Percentiles rank a stretch among this genome's conserved stretches.
Conservation (phyloP, 805 yeast genomes). For the Kluyveromyces nonfermentans region DNA sequence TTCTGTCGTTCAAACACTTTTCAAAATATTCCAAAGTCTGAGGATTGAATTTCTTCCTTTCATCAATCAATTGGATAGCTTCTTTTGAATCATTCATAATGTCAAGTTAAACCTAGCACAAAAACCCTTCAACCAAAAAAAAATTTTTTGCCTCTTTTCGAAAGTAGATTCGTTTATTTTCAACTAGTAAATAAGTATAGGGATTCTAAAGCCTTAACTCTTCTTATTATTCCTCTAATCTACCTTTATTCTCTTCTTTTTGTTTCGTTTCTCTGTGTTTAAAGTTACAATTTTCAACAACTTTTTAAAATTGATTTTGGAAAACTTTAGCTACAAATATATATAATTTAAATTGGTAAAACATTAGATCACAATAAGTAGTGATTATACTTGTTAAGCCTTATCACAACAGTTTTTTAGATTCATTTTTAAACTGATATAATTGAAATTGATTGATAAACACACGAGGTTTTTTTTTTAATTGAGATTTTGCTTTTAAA, state of each 20-base stretch:
- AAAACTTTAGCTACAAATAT: too few relatives aligned
- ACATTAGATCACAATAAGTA: too few relatives aligned
- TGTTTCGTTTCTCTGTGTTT: not conserved
- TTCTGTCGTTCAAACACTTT: constrained; percentile 17
- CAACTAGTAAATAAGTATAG: too few relatives aligned
- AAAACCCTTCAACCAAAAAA: not conserved
- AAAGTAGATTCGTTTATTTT: not conserved
- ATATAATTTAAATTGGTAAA: too few relatives aligned
- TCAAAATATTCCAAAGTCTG: constrained; percentile 16
- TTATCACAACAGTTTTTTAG: too few relatives aligned
- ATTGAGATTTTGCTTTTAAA: too few relatives aligned
- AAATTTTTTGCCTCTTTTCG: not conserved
- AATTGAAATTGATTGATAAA: too few relatives aligned
- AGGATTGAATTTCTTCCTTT: constrained; percentile 38
- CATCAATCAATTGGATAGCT: constrained; percentile 46
- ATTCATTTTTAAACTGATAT: too few relatives aligned
- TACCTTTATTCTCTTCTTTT: too few relatives aligned
- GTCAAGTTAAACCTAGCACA: not conserved
- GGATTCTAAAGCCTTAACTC: too few relatives aligned
- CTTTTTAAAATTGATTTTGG: not conserved
- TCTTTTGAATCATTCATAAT: constrained; percentile 7
- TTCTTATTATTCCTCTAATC: too few relatives aligned
- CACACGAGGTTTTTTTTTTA: not conserved
- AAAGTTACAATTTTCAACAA: not conserved
- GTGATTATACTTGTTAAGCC: too few relatives aligned